A percentile compares a stretch with the other conserved stretches of the same genome.
Evolutionary conservation across 306 rosid species (phyloP).

Genomic region (Gastrolobium villosum): DNA sequence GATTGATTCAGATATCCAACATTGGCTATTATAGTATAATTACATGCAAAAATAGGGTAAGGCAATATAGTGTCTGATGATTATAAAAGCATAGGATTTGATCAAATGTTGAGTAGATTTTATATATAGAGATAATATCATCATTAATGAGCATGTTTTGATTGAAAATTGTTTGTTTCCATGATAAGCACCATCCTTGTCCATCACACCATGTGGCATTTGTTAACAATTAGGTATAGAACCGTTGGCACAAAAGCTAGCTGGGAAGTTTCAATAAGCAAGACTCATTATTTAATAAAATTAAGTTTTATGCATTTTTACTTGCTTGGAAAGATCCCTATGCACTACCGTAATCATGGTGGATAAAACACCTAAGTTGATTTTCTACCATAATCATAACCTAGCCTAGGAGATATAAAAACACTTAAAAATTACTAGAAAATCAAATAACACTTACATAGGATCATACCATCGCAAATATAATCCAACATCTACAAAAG

Average conservation of each 20-base stretch:
- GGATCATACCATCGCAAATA: slow-evolving; percentile 3
- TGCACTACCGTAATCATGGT: not conserved
- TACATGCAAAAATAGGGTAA: not conserved
- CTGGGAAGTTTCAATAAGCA: not conserved
- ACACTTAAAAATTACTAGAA: not conserved
- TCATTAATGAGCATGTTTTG: not conserved
- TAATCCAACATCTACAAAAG: slow-evolving; percentile 19
- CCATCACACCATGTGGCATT: not conserved
- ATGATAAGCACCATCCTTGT: not conserved
- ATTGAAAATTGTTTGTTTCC: not conserved
- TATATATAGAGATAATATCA: not conserved
- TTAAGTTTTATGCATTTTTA: slow-evolving; percentile 20
- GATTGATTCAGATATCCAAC: slow-evolving; percentile 4
- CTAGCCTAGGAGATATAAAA: not conserved
- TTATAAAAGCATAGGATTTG: slow-evolving; percentile 1
- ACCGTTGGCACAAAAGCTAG: not conserved
- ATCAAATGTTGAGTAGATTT: not conserved
- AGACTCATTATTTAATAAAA: not conserved
- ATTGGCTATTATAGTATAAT: not conserved
- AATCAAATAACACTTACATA: not conserved
- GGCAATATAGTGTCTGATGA: not conserved
- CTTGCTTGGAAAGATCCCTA: slow-evolving; percentile 12
- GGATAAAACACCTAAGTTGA: slow-evolving; percentile 11
- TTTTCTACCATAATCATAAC: slow-evolving; percentile 1
- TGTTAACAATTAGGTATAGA: not conserved